Evolutionary conservation across 768 basidiomycete species (phyloP), one percentile per base, ranked within the genome.

Genomic region (Leucocoprinus sp.): DNA sequence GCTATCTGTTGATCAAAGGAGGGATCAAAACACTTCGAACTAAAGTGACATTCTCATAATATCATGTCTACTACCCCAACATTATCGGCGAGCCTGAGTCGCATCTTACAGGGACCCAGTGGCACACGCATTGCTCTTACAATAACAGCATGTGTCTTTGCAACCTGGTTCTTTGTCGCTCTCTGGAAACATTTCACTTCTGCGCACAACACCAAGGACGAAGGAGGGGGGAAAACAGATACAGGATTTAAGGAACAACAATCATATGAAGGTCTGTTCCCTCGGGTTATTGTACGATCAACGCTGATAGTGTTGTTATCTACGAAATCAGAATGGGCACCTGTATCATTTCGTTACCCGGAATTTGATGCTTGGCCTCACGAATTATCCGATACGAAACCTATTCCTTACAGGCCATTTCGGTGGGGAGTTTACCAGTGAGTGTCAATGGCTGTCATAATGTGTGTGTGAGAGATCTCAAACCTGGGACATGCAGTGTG

Each of bases 391-490:
- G 64, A 75, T 18, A 62, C 75, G 22, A 68, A 71, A 51, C 78
- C 78, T 7, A 69, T 82, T 5, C 75, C 80, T 12, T 84, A 85
- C 54, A 65, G 80, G 14, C 80, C 82, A 9, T 84, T 81, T 57
- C 69, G 71, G 40, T 73, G 71, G 67, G 80, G 80, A 5, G 62
- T 70, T 47, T 82, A 80, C 55, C 74, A 81, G 81, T 83, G 46
- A 52, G 78, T 66, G 28, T 5, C 52, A 33, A 2, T 48, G 17
- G 17, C 15, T 2, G 18, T 37, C 15, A 6, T 43, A 35, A 21
- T 27, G 28, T 18, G 40, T 26, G 11, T 12, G 24, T 41, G 8
- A n/a, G n/a, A n/a, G n/a, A 19, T 19, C 5, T 26, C 21, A n/a
- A 29, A 43, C 22, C 37, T 23, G n/a, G 23, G 21, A 31, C 12